Base-by-base conservation (phyloP, 176 grass and related monocot genomes). In the Secale cereale region DNA sequence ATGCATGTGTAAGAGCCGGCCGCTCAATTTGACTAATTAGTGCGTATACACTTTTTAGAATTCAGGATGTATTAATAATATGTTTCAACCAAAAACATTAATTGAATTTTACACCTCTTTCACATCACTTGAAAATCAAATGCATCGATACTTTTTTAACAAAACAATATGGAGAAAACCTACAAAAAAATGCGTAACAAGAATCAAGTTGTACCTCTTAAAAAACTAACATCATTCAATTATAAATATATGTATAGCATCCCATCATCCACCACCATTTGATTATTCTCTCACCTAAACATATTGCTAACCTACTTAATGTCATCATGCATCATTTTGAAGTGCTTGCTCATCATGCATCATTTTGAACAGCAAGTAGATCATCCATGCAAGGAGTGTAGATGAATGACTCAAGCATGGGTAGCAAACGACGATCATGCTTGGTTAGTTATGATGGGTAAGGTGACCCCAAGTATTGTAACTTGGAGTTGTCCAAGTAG, bases 321-420 rank as follows among this genome's bases (percentile, higher is more conserved):
- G 31, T 29, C 27, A 70, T 70, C 66, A 70, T n/a, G 10, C 7
- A 70, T 23, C 66, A 70, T 70, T 70, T 4, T 11, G 4, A 70
- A 70, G 33, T 39, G 23, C 4, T 5, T n/a, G 14, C 29, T 39
- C 33, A 70, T 70, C 66, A 70, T n/a, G 10, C 7, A 70, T 23
- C 66, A 70, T 70, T 70, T 19, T 41, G 36, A 25, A 25, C 6
- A 59, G 67, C 33, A 29, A 82, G 66, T 4, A 72, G 11, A 72
- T 56, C 65, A 17, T 70, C 65, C 65, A 57, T 27, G 45, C 65
- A 81, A 36, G 79, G 65, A 36, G 79, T 81, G 30, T 81, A 81
- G 32, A 70, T 37, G 46, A 57, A 82, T 36, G 65, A 70, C 43
- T 82, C 79, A 4, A 7, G 4, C 4, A 81, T 56, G 8, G 30